phyloP scores from a whole-genome alignment of 176 grass and related monocot species.

The Hyparrhenia diplandra region DNA sequence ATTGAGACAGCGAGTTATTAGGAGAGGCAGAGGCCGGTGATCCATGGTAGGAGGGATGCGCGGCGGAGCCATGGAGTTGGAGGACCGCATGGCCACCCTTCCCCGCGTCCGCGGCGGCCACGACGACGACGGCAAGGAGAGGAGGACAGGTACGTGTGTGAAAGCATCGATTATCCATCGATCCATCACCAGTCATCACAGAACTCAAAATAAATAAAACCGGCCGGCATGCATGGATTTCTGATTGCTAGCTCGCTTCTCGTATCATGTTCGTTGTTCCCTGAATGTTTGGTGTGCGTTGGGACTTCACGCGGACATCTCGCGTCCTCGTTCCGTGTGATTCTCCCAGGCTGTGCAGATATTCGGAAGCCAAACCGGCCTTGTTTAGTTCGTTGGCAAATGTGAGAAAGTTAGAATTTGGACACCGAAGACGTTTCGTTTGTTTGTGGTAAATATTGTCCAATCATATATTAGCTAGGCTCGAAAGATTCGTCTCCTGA shows the following conservation, averaged over 20 bases:
- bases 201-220: not conserved
- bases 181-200: not conserved
- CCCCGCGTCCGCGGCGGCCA: slow-evolving; percentile 23
- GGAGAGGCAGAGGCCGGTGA: too few relatives aligned
- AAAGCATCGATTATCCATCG: not conserved
- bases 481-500: too few relatives aligned
- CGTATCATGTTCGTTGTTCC: too few relatives aligned
- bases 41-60: not conserved
- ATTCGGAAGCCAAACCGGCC: not conserved
- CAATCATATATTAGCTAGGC: too few relatives aligned
- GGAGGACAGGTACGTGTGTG: slow-evolving; percentile 42
- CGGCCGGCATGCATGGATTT: not conserved
- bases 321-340: not conserved
- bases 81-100: slow-evolving; percentile 17
- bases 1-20: too few relatives aligned
- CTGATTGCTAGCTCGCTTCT: too few relatives aligned
- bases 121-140: slow-evolving; percentile 64
- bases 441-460: too few relatives aligned
- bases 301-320: not conserved
- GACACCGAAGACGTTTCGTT: too few relatives aligned
- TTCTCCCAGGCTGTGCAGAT: not conserved
- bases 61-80: slow-evolving; percentile 23
- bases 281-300: not conserved
- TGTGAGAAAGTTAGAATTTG: too few relatives aligned
- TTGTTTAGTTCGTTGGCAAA: too few relatives aligned